Evolutionary conservation across 148 eudicot species (phyloP), one percentile per base, ranked within the genome.

Genomic region (Vaccinium corymbosum): DNA sequence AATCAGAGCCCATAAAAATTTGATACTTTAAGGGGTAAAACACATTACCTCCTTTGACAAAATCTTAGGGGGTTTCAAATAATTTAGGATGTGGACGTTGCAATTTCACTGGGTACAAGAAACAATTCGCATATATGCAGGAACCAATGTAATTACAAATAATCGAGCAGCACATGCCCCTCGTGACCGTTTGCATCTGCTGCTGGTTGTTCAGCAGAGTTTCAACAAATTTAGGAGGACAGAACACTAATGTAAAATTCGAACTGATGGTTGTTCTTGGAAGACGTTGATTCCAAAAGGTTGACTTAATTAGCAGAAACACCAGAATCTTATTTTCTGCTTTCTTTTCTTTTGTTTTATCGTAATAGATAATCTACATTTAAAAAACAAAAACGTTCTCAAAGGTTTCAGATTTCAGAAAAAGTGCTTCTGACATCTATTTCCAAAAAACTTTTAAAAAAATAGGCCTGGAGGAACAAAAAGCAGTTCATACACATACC

Each of bases 401-500:
- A 49, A 49, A 48, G 12, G 49, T n/a, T 10, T 76, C 25, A 76
- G 32, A 25, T 38, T 74, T 46, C 29, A 25, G 29, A 38, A 35
- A 56, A 79, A 25, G 10, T 10, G 57, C 7, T 56, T 57, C 32
- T 48, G 48, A 53, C 14, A 32, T 52, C 59, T 52, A 78, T 78
- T 52, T 52, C 53, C 42, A 0, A 4, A 27, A 78, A 78, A 27
- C 48, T 27, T 32, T 6, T 50, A 0, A 3, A 27, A 25, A 16
- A 57, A 57, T 25, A 32, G 15, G 38, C 9, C 48, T 25, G 27
- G n/a, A 19, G 61, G 17, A 77, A 20, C 6, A 50, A 14, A 78
- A 56, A 52, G 22, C 32, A 10, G 51, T 4, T 73, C 17, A 35
- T 22, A 61, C 27, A 9, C 35, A 80, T 80, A 97, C 99, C 99